Evolutionary conservation across 257 asterid species (phyloP).

Genomic region (Ligustrum vulgare): DNA sequence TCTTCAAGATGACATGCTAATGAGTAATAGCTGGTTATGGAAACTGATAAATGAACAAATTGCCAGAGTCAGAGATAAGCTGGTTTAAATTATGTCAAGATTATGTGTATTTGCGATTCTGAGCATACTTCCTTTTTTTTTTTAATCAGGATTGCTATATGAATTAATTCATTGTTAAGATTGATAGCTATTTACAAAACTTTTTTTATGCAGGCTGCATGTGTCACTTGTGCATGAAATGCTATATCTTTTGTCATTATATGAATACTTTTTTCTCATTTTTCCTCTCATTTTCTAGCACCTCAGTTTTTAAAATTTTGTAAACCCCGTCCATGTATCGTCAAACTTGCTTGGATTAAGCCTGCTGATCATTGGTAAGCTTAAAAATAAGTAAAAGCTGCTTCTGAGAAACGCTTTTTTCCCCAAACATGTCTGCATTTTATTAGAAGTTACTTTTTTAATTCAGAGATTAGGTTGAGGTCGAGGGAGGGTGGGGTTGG

Average conservation of each 20-base stretch:
- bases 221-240: background rate
- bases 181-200: background rate
- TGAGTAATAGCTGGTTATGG: conserved; percentile 9
- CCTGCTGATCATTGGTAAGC: background rate
- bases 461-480: background rate
- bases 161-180: background rate
- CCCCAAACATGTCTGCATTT: background rate
- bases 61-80: conserved; percentile 1
- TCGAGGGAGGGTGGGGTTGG: background rate
- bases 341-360: background rate
- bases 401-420: background rate
- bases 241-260: background rate
- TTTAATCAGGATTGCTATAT: background rate
- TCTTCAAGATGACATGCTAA: conserved; percentile 2
- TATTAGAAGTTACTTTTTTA: background rate
- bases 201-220: background rate
- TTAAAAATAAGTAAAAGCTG: background rate
- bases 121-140: background rate
- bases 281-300: background rate
- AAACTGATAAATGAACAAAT: background rate
- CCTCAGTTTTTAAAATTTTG: background rate
- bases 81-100: conserved; percentile 4
- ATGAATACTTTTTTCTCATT: background rate
- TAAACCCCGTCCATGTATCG: background rate
- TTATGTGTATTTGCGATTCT: background rate